phyloP scores from a whole-genome alignment of 257 asterid species.

The Petunia secreta region DNA sequence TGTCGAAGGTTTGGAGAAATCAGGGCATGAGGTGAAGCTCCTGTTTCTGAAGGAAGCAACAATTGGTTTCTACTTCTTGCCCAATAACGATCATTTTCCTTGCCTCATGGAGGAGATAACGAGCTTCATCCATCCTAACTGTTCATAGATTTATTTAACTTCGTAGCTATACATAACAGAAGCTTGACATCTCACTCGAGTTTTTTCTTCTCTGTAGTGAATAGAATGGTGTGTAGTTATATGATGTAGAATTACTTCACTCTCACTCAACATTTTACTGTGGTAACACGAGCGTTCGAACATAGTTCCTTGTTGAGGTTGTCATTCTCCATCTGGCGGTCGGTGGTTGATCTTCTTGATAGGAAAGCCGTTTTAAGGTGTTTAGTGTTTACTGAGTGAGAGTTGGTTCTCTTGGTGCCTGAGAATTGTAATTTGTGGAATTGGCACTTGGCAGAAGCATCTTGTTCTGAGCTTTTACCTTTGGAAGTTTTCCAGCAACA shows the following conservation, averaged over 20 bases:
- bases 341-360: constrained; percentile 17
- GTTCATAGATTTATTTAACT: constrained; percentile 20
- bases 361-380: not conserved
- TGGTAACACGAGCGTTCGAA: not conserved
- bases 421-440: not conserved
- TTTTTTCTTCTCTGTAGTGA: not conserved
- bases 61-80: constrained; percentile 85
- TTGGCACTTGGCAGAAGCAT: constrained; percentile 22
- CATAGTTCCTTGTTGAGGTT: not conserved
- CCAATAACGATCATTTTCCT: constrained; percentile 70
- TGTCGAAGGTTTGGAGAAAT: constrained; percentile 57
- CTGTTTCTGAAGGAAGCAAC: constrained; percentile 71
- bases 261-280: not conserved
- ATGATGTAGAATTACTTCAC: constrained; percentile 23
- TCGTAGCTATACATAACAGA: constrained; percentile 31
- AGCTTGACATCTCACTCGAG: constrained; percentile 24
- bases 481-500: not conserved
- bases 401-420: constrained; percentile 14
- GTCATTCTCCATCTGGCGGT: not conserved
- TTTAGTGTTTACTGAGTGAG: constrained; percentile 12
- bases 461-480: not conserved
- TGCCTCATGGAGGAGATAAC: constrained; percentile 71
- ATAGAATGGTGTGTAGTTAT: constrained; percentile 30
- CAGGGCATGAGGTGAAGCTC: constrained; percentile 57
- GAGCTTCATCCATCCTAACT: constrained; percentile 35